phyloP scores from a whole-genome alignment of 2,329 filamentous ascomycete genomes.

The Colletotrichum lini region DNA sequence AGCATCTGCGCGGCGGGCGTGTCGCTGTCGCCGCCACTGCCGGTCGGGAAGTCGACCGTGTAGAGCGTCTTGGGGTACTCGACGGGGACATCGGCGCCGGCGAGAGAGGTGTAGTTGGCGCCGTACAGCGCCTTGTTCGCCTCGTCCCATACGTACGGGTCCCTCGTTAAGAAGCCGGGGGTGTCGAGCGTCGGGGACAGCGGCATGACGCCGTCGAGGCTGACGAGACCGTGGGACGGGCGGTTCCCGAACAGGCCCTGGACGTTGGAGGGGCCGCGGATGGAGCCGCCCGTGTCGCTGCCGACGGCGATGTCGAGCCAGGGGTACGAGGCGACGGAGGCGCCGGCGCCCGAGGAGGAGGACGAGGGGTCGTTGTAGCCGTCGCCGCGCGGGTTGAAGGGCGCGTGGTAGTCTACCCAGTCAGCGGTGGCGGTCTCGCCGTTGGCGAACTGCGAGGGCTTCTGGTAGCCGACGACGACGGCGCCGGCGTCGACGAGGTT shows the following conservation, averaged over 20 bases:
- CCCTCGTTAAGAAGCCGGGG: conserved; percentile 57
- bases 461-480: conserved; percentile 62
- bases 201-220: conserved; percentile 59
- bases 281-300: conserved; percentile 61
- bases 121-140: conserved; percentile 52
- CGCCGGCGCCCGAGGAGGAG: conserved; percentile 51
- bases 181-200: conserved; percentile 60
- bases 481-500: conserved; percentile 71
- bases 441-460: conserved; percentile 61
- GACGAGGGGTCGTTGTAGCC: conserved; percentile 62
- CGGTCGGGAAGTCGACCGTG: conserved; percentile 48
- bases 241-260: conserved; percentile 63
- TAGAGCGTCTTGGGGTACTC: conserved; percentile 48
- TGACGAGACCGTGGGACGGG: conserved; percentile 57
- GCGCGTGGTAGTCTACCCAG: conserved; percentile 54
- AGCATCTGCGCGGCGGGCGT: conserved; percentile 44
- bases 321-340: conserved; percentile 56
- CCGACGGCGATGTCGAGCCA: conserved; percentile 63
- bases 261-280: conserved; percentile 60
- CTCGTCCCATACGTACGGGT: conserved; percentile 52
- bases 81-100: background rate
- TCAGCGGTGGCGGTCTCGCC: conserved; percentile 62
- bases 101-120: conserved; percentile 52
- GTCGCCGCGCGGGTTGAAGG: conserved; percentile 63
- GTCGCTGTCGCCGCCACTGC: conserved; percentile 37